These are phyloP conservation scores for Dacryopinax spathularia DNA, from an alignment of 768 basidiomycete species.

Conservation along the genomic window DNA sequence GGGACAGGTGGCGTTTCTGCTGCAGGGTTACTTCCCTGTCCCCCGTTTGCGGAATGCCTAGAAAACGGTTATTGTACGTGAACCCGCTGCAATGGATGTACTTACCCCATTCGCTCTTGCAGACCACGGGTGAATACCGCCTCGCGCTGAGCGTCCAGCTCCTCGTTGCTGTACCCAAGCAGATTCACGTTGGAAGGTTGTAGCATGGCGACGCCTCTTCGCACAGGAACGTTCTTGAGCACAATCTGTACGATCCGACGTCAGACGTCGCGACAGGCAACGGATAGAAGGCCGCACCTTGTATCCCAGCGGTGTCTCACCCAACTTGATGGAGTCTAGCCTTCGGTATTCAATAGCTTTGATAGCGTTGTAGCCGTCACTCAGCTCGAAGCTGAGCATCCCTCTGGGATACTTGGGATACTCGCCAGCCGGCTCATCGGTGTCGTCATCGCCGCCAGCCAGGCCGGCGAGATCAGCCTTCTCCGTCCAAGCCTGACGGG, in stretches of 20 bases:
- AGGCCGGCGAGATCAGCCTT: conserved; percentile 45
- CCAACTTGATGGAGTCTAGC: conserved; percentile 51
- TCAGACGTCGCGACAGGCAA: no score
- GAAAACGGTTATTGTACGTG: no score
- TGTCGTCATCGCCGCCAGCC: conserved; percentile 33
- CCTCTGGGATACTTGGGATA: conserved; percentile 70
- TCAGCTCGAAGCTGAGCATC: conserved; percentile 61
- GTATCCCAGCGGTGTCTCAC: conserved; percentile 63
- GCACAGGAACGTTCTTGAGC: conserved; percentile 52
- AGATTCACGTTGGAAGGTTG: conserved; percentile 51
- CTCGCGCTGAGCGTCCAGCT: conserved; percentile 46
- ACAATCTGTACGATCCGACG: conserved; percentile 37
- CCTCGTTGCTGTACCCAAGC: conserved; percentile 48
- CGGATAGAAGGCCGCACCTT: conserved; percentile 40
- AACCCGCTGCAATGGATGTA: no score
- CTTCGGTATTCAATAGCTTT: conserved; percentile 66
- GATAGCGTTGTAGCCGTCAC: conserved; percentile 57
- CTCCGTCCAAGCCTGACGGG: conserved; percentile 48
- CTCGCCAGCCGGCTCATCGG: conserved; percentile 46
- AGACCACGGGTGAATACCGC: conserved; percentile 48
- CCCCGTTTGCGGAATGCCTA: neutral
- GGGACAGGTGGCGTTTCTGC: neutral
- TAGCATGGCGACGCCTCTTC: conserved; percentile 60
- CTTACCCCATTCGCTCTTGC: conserved; percentile 53
- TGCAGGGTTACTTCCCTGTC: neutral